Percentiles rank a stretch among this genome's conserved stretches.
phyloP scores from a whole-genome alignment of 2,329 filamentous ascomycete species.

The Calonectria henricotiae region DNA sequence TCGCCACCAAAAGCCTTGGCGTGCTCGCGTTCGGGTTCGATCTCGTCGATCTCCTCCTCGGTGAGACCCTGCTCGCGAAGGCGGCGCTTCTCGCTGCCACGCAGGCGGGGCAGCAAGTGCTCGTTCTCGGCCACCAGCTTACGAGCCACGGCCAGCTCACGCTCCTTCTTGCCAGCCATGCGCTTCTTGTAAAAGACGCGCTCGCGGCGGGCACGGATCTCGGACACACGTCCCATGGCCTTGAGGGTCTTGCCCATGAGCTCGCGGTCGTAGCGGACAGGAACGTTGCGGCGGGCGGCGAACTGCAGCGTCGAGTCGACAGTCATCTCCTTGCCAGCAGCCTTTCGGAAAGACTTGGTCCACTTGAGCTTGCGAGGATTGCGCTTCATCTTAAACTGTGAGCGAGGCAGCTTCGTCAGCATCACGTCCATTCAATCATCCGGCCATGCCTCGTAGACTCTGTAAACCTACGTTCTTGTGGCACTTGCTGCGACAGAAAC shows the following conservation, averaged over 20 bases:
- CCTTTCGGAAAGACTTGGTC: slow-evolving; percentile 93
- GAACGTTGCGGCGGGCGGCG: slow-evolving; percentile 92
- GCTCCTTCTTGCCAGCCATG: slow-evolving; percentile 91
- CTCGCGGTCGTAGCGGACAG: slow-evolving; percentile 95
- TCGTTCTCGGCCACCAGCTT: slow-evolving; percentile 93
- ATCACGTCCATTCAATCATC: slow-evolving; percentile 13
- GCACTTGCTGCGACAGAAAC: slow-evolving; percentile 75
- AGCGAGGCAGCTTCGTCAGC: slow-evolving; percentile 27
- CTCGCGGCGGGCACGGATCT: slow-evolving; percentile 89
- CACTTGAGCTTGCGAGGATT: slow-evolving; percentile 97
- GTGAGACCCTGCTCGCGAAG: slow-evolving; percentile 70
- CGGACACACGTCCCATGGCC: slow-evolving; percentile 91
- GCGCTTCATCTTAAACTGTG: slow-evolving; percentile 95
- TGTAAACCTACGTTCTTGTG: slow-evolving; percentile 69
- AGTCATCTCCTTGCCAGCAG: slow-evolving; percentile 87
- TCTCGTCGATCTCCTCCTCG: slow-evolving; percentile 67
- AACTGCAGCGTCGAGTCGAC: slow-evolving; percentile 96
- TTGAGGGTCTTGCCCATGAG: slow-evolving; percentile 89
- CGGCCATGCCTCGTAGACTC: neutral
- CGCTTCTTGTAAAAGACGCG: slow-evolving; percentile 94
- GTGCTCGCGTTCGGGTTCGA: slow-evolving; percentile 59
- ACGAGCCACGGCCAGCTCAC: slow-evolving; percentile 83
- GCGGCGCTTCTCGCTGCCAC: slow-evolving; percentile 74
- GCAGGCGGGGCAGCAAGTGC: slow-evolving; percentile 87
- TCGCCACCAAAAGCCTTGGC: slow-evolving; percentile 63